Base-by-base conservation (phyloP, 2,329 filamentous ascomycete genomes). In the Neonectria coccinea region DNA sequence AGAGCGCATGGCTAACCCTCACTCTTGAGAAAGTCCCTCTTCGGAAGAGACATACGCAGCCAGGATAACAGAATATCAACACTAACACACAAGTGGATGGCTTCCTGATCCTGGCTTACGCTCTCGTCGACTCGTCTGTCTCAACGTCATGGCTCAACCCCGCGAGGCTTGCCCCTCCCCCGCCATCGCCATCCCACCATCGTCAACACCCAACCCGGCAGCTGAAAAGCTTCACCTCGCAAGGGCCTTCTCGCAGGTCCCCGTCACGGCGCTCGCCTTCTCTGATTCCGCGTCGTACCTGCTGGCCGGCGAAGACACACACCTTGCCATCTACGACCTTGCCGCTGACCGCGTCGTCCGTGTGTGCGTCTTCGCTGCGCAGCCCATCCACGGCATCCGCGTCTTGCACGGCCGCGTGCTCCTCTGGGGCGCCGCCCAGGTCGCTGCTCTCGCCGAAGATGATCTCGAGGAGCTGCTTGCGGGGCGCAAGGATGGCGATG, bases 371-470 rank as follows among this genome's bases (percentile, higher is more conserved):
- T 94, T 96, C 73, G 73, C 79, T 16, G 83, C 84, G n/a, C 92
- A 95, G 75, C 82, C 88, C 3, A 88, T 96, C 55, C 93, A 96
- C 77, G 92, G 92, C 3, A 88, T 95, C 58, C 78, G 82, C n/a
- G 78, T 88, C 73, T 56, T 76, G 70, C 62, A 58, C 2, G 71
- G 72, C 8, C 70, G 78, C 45, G 68, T 89, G 10, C 80, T 95
- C 6, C 79, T 90, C 16, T 97, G 92, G 92, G 93, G 93, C 42
- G 91, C 89, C 2, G 82, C 83, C 16, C 86, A 82, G 2, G 79
- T 92, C n/a, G 85, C 80, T 2, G 56, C 68, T 41, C 56, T 86
- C 16, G 64, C 79, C 18, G 68, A 70, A 4, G 73, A 74, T 4
- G 64, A 62, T 39, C 55, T 75, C 31, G 64, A 65, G 8, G 39